phyloP scores from a whole-genome alignment of 2,329 filamentous ascomycete species.

The Paracoccidioides lutzii region DNA sequence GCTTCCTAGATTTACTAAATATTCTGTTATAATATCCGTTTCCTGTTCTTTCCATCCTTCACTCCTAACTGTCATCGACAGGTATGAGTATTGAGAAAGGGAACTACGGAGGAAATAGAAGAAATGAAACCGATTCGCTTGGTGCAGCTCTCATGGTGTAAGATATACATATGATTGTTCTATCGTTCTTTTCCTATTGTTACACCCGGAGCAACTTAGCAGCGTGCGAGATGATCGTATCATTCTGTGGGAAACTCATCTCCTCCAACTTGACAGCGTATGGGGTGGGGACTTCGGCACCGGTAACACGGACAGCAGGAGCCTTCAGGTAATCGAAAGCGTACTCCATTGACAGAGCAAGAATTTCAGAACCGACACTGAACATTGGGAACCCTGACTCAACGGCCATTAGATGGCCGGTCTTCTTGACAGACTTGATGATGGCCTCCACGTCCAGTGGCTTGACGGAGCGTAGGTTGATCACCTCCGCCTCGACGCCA shows the following conservation, averaged over 20 bases:
- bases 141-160: background rate
- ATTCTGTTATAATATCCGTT: background rate
- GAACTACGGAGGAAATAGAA: background rate
- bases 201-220: slow-evolving; percentile 79
- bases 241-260: slow-evolving; percentile 86
- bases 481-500: slow-evolving; percentile 86
- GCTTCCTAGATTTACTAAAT: too few relatives aligned
- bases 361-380: slow-evolving; percentile 82
- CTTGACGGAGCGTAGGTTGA: slow-evolving; percentile 97
- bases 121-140: background rate
- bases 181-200: slow-evolving; percentile 12
- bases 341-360: slow-evolving; percentile 93
- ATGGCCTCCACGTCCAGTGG: slow-evolving; percentile 92
- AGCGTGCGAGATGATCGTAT: slow-evolving; percentile 74
- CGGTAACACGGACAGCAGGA: slow-evolving; percentile 84
- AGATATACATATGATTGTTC: background rate
- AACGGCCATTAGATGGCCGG: slow-evolving; percentile 75
- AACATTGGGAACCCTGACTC: slow-evolving; percentile 96
- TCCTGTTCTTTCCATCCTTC: background rate
- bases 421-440: slow-evolving; percentile 98
- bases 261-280: slow-evolving; percentile 89
- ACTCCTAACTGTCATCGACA: too few relatives aligned
- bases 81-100: background rate
- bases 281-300: slow-evolving; percentile 92
- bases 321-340: slow-evolving; percentile 95